phyloP scores from a whole-genome alignment of 352 stramenopile species.

The Globisporangium irregulare region DNA sequence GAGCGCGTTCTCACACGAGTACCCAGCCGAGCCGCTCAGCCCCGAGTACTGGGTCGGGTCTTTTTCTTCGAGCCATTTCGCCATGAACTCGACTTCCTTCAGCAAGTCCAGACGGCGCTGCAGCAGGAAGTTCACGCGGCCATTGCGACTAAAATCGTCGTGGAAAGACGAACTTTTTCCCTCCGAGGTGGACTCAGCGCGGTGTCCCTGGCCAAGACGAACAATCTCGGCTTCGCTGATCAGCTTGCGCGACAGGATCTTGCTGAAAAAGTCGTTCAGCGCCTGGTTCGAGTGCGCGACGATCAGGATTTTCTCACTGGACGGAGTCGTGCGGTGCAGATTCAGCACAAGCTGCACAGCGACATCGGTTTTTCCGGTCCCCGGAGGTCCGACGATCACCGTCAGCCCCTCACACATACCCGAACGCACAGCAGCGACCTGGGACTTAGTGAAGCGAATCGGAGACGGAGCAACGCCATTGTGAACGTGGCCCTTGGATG shows the following conservation, averaged over 20 bases:
- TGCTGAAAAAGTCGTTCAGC: conserved; percentile 95
- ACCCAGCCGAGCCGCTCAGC: conserved; percentile 70
- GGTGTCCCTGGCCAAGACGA: conserved; percentile 65
- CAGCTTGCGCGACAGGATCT: conserved; percentile 85
- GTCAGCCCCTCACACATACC: conserved; percentile 94
- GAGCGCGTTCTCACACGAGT: conserved; percentile 95
- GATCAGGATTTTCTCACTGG: conserved; percentile 90
- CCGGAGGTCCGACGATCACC: conserved; percentile 91
- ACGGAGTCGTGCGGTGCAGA: conserved; percentile 80
- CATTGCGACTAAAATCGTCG: conserved; percentile 91
- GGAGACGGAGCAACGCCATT: neutral
- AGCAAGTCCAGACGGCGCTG: conserved; percentile 80
- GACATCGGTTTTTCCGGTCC: conserved; percentile 94
- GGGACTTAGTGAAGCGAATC: conserved; percentile 90
- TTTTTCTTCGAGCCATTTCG: conserved; percentile 76
- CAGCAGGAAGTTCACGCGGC: conserved; percentile 87
- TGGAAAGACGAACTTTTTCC: conserved; percentile 32
- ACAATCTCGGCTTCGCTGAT: conserved; percentile 87
- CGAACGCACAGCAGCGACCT: conserved; percentile 90
- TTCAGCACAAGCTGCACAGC: conserved; percentile 94
- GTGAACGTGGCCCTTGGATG: neutral
- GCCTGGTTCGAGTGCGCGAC: conserved; percentile 95
- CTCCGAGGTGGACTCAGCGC: neutral
- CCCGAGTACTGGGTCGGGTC: conserved; percentile 45
- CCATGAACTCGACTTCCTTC: conserved; percentile 91